Conservation (phyloP, 495 filamentous ascomycete species). For the Trichodelitschia bisporula region DNA sequence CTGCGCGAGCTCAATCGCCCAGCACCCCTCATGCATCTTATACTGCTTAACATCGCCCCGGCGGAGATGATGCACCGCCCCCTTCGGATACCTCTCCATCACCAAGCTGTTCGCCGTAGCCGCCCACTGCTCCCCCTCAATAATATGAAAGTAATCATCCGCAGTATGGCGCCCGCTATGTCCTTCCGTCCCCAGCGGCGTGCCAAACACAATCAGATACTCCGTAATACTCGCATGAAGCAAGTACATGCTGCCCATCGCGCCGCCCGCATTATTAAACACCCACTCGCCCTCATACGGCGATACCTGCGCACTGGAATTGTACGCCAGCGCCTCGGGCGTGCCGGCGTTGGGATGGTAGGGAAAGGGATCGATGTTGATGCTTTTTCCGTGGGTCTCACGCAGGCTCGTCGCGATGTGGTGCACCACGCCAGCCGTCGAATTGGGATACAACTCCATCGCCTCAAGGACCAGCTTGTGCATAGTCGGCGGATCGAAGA, state of each 20-base stretch:
- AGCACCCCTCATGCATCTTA: conserved; percentile 55
- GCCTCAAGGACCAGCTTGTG: conserved; percentile 39
- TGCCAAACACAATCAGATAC: conserved; percentile 20
- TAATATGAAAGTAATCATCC: conserved; percentile 84
- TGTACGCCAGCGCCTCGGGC: too few relatives aligned
- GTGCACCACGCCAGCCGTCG: conserved; percentile 40
- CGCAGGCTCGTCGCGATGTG: conserved; percentile 29
- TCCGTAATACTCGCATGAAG: conserved; percentile 44
- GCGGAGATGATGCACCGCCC: conserved; percentile 50
- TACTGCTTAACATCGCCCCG: conserved; percentile 69
- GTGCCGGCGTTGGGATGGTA: too few relatives aligned
- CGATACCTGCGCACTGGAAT: too few relatives aligned
- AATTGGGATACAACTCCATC: conserved; percentile 41
- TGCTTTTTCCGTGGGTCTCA: conserved; percentile 14
- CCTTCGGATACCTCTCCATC: conserved; percentile 50
- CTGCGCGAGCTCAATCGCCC: conserved; percentile 68
- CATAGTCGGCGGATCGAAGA: conserved; percentile 44
- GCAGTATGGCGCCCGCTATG: conserved; percentile 71
- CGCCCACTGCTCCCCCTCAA: conserved; percentile 46
- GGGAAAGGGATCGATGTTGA: conserved; percentile 32
- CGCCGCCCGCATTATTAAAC: conserved; percentile 30
- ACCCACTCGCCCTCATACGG: conserved; percentile 51
- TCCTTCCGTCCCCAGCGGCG: conserved; percentile 68
- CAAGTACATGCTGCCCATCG: conserved; percentile 79
- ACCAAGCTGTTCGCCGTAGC: conserved; percentile 37